Percentiles rank a stretch among this genome's conserved stretches.
Evolutionary conservation across 306 rosid species (phyloP).

Genomic region (Citrullus amarus): DNA sequence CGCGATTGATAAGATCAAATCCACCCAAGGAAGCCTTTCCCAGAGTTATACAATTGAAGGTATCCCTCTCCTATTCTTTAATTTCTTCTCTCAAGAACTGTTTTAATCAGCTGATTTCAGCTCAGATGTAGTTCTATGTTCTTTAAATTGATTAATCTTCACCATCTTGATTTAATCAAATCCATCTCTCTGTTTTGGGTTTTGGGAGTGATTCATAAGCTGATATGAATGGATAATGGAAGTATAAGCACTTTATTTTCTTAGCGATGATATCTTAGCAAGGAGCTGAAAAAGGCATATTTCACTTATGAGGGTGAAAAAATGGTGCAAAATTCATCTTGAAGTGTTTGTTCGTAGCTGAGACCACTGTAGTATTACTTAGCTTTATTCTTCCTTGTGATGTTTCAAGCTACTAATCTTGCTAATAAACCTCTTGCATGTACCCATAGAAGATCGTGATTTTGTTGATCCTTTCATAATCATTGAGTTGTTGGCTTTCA

Average conservation of each 20-base stretch:
- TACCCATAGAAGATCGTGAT: not conserved
- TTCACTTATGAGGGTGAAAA: not conserved
- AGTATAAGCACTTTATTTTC: not conserved
- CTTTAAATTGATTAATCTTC: not conserved
- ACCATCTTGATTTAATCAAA: not conserved
- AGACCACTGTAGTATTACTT: not conserved
- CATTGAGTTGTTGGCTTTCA: not conserved
- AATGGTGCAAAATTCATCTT: not conserved
- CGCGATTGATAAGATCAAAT: slow-evolving; percentile 20
- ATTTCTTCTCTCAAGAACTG: not conserved
- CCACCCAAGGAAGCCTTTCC: slow-evolving; percentile 5
- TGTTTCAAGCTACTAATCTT: not conserved
- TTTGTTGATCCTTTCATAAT: not conserved
- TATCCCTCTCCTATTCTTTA: not conserved
- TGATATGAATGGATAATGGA: not conserved
- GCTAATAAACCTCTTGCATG: not conserved
- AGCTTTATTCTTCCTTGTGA: not conserved
- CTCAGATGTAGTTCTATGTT: not conserved
- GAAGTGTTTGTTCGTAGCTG: not conserved
- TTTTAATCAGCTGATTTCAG: not conserved
- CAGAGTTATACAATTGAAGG: slow-evolving; percentile 1
- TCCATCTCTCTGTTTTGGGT: not conserved
- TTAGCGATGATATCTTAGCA: not conserved
- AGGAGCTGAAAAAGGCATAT: not conserved
- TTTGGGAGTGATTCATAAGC: not conserved